These are phyloP conservation scores for Rhodotorula sp. DNA, from an alignment of 1,284 basidiomycete species.

Conservation along the genomic window DNA sequence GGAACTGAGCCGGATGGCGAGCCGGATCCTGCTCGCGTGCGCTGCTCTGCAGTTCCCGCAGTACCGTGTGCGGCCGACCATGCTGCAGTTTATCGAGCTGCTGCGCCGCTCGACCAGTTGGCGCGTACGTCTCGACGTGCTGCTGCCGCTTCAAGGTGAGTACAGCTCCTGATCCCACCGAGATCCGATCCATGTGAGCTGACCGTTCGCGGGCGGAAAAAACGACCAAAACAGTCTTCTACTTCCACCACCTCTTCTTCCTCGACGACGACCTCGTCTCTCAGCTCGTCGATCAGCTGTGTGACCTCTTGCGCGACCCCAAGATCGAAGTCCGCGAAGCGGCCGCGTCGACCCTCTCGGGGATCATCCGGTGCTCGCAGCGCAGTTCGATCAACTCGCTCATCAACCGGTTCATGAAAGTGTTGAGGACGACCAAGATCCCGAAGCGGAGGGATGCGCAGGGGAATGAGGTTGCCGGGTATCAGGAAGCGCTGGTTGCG, in stretches of 20 bases:
- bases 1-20: slow-evolving; percentile 51
- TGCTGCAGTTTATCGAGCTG: slow-evolving; percentile 50
- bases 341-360: slow-evolving; percentile 83
- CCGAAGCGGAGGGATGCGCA: slow-evolving; percentile 64
- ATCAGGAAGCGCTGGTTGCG: slow-evolving; percentile 68
- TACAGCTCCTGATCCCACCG: slow-evolving; percentile 1
- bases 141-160: slow-evolving; percentile 64
- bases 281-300: slow-evolving; percentile 53
- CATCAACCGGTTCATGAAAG: slow-evolving; percentile 73
- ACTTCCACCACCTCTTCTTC: slow-evolving; percentile 70
- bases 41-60: slow-evolving; percentile 53
- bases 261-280: slow-evolving; percentile 37
- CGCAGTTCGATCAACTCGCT: slow-evolving; percentile 80
- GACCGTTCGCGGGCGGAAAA: too few relatives aligned
- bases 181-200: not conserved
- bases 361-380: slow-evolving; percentile 89
- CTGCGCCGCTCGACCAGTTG: slow-evolving; percentile 52
- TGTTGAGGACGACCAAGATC: slow-evolving; percentile 64
- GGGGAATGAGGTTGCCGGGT: slow-evolving; percentile 59
- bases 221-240: slow-evolving; percentile 71
- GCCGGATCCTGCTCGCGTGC: slow-evolving; percentile 51
- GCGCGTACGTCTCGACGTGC: slow-evolving; percentile 54
- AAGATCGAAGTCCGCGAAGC: slow-evolving; percentile 93
- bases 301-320: slow-evolving; percentile 80
- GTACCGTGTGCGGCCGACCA: slow-evolving; percentile 52